Percentiles rank a stretch among this genome's conserved stretches.
Conservation (phyloP, 768 basidiomycete genomes). For the Saitozyma podzolica region DNA sequence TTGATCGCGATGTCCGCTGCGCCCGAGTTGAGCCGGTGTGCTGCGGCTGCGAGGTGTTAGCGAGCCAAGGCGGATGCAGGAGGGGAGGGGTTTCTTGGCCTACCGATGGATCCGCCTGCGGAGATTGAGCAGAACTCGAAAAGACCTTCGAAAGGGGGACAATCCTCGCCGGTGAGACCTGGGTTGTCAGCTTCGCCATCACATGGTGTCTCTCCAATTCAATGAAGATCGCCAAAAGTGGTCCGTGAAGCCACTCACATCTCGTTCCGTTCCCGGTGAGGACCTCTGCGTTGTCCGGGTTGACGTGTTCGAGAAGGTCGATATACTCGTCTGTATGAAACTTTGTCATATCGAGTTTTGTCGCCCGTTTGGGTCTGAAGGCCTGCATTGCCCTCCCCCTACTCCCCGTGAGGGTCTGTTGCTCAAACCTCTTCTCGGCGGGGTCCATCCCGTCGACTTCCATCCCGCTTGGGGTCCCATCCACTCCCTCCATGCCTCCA, state of each 20-base stretch:
- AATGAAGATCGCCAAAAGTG: neutral
- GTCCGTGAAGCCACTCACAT: slow-evolving; percentile 58
- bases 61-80: neutral
- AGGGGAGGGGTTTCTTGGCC: slow-evolving; percentile 34
- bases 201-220: neutral
- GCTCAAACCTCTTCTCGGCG: neutral
- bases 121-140: slow-evolving; percentile 98
- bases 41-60: slow-evolving; percentile 61
- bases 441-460: neutral
- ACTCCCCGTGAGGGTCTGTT: slow-evolving; percentile 17
- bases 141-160: slow-evolving; percentile 92
- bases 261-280: slow-evolving; percentile 79
- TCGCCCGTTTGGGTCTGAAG: slow-evolving; percentile 69
- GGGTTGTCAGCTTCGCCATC: slow-evolving; percentile 9
- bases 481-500: slow-evolving; percentile 3
- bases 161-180: slow-evolving; percentile 82
- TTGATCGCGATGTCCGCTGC: slow-evolving; percentile 82
- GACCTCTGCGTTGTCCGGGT: slow-evolving; percentile 85
- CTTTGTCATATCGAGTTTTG: slow-evolving; percentile 75
- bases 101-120: slow-evolving; percentile 90
- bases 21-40: slow-evolving; percentile 74
- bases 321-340: slow-evolving; percentile 99
- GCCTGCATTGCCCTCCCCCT: slow-evolving; percentile 67
- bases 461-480: neutral
- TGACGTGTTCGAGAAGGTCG: slow-evolving; percentile 82